Percentiles rank a stretch among this genome's conserved stretches.
phyloP scores from a whole-genome alignment of 2,329 filamentous ascomycete species.

The Nannizzia gypsea region DNA sequence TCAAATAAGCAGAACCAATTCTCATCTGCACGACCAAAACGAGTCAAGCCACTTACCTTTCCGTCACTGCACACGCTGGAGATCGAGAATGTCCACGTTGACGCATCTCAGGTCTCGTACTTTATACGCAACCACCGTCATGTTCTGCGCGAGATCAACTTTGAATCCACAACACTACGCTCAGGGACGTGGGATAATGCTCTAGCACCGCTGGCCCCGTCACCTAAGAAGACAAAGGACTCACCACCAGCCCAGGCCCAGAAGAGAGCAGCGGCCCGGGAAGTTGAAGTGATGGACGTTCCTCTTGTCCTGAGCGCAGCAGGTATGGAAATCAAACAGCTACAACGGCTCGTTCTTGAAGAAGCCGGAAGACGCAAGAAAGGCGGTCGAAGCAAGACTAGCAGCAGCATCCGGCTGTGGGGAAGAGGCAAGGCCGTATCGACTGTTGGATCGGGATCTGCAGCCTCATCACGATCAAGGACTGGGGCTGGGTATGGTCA shows the following conservation, averaged over 20 bases:
- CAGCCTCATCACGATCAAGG: neutral
- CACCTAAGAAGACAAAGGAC: conserved; percentile 24
- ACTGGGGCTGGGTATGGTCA: conserved; percentile 9
- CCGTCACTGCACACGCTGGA: conserved; percentile 55
- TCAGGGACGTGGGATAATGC: conserved; percentile 72
- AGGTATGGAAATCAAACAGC: conserved; percentile 16
- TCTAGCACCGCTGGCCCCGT: conserved; percentile 53
- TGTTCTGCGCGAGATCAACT: conserved; percentile 65
- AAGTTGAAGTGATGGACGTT: conserved; percentile 28
- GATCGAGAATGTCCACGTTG: conserved; percentile 61
- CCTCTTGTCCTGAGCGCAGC: conserved; percentile 27
- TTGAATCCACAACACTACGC: conserved; percentile 61
- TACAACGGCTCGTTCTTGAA: conserved; percentile 21
- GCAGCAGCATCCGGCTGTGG: neutral
- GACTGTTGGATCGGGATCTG: neutral
- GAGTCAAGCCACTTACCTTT: conserved; percentile 50
- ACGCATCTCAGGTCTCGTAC: conserved; percentile 55
- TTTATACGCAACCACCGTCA: conserved; percentile 57
- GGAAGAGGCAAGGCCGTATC: neutral
- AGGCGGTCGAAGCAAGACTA: conserved; percentile 9
- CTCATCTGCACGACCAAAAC: conserved; percentile 26
- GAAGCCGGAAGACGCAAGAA: conserved; percentile 15
- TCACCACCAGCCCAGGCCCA: conserved; percentile 18
- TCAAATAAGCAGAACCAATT: conserved; percentile 37
- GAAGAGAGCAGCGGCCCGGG: conserved; percentile 7